Evolutionary conservation across 495 filamentous ascomycete species (phyloP).

Genomic region (Friedmanniomyces simplex): DNA sequence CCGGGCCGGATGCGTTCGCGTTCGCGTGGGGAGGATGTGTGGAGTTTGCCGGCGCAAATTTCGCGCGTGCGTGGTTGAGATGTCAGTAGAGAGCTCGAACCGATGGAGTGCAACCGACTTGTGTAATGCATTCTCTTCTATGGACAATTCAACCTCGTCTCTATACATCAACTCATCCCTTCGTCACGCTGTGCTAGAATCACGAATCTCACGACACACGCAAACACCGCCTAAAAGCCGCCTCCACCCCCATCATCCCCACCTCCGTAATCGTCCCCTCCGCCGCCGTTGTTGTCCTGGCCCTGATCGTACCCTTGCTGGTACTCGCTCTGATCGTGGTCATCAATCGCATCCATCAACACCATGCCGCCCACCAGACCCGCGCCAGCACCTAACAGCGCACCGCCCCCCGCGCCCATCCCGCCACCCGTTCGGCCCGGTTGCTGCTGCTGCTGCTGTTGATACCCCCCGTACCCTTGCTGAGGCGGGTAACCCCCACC

Average conservation of each 20-base stretch:
- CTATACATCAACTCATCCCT: too few species aligned
- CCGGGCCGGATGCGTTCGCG: neutral
- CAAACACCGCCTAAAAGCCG: neutral
- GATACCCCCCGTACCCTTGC: slow-evolving; percentile 9
- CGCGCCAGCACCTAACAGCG: slow-evolving; percentile 21
- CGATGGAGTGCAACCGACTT: too few species aligned
- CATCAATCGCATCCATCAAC: slow-evolving; percentile 20
- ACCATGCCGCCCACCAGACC: slow-evolving; percentile 23
- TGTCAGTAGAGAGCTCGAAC: too few species aligned
- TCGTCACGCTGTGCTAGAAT: neutral
- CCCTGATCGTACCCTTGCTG: slow-evolving; percentile 3
- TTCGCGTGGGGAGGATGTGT: slow-evolving; percentile 8
- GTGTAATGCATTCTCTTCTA: too few species aligned
- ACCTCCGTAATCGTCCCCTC: neutral
- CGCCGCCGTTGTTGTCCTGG: neutral
- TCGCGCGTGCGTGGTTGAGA: neutral
- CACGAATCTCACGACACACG: neutral
- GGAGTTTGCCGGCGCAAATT: neutral
- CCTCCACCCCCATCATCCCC: slow-evolving; percentile 3
- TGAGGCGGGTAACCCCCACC: neutral
- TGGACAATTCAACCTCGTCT: too few species aligned
- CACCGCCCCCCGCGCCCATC: slow-evolving; percentile 20
- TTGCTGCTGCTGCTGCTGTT: slow-evolving; percentile 25
- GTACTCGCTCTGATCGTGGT: neutral
- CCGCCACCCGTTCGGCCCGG: slow-evolving; percentile 23